Evolutionary conservation across 768 basidiomycete species (phyloP).

Genomic region (Glaciozyma antarctica): DNA sequence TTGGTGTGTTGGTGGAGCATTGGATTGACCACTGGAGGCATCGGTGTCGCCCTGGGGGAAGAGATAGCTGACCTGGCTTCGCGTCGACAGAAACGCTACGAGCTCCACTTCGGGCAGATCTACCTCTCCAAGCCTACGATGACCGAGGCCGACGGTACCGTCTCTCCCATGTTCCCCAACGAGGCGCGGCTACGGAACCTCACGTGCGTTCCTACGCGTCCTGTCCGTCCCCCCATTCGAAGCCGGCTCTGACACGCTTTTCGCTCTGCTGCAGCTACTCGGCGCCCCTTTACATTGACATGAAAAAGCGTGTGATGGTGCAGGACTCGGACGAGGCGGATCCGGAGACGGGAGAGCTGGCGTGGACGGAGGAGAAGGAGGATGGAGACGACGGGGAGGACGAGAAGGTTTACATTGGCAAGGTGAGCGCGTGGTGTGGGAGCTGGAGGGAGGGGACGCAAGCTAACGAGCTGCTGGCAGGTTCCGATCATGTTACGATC

Average conservation of each 20-base stretch:
- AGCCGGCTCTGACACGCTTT: neutral
- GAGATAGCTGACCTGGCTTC: neutral
- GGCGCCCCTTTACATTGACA: constrained; percentile 88
- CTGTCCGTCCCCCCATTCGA: neutral
- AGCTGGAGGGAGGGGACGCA: neutral
- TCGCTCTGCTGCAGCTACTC: constrained; percentile 51
- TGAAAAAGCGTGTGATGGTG: constrained; percentile 72
- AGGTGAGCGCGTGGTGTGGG: constrained; percentile 47
- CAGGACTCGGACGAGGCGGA: constrained; percentile 64
- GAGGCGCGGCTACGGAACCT: constrained; percentile 89
- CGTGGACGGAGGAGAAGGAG: constrained; percentile 29
- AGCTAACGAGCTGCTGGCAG: constrained; percentile 41
- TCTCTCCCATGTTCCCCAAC: constrained; percentile 89
- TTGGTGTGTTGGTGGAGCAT: no score
- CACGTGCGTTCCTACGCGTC: constrained; percentile 44
- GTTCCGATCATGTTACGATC: constrained; percentile 97
- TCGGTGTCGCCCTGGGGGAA: no score
- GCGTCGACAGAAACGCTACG: constrained; percentile 63
- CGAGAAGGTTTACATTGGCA: constrained; percentile 83
- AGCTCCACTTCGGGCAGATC: constrained; percentile 95
- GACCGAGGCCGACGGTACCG: constrained; percentile 89
- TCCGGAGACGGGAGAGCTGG: constrained; percentile 43
- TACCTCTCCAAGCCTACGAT: constrained; percentile 90
- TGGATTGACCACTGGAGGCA: neutral
- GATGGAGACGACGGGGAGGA: constrained; percentile 38